phyloP scores from a whole-genome alignment of 2,329 filamentous ascomycete genomes.

The Venturia effusa region DNA sequence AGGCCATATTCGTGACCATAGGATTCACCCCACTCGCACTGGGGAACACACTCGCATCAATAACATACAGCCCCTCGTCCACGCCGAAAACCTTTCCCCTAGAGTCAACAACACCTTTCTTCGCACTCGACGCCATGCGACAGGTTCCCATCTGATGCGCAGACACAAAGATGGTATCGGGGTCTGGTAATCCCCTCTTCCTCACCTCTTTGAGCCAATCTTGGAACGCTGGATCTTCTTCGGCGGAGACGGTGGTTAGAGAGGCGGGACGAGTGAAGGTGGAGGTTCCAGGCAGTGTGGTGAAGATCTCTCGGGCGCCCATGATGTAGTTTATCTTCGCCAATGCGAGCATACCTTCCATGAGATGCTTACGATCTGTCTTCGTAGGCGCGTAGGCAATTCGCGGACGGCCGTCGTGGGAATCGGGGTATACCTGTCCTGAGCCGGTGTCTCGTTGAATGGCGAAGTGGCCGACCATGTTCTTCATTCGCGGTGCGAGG shows the following conservation, averaged over 20 bases:
- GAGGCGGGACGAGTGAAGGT: slow-evolving; percentile 46
- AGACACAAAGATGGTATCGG: slow-evolving; percentile 47
- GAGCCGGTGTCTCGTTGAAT: slow-evolving; percentile 66
- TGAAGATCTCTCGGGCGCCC: slow-evolving; percentile 71
- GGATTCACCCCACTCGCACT: slow-evolving; percentile 71
- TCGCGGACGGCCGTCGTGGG: slow-evolving; percentile 50
- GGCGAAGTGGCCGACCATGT: slow-evolving; percentile 62
- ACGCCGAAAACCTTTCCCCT: slow-evolving; percentile 49
- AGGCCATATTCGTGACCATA: slow-evolving; percentile 68
- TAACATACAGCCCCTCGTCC: slow-evolving; percentile 51
- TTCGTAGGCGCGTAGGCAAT: slow-evolving; percentile 61
- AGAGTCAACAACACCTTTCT: slow-evolving; percentile 33
- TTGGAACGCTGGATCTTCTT: slow-evolving; percentile 36
- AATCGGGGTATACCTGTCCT: slow-evolving; percentile 60
- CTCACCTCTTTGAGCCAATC: slow-evolving; percentile 48
- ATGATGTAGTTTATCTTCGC: slow-evolving; percentile 68
- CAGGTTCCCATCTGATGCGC: slow-evolving; percentile 77
- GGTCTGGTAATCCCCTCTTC: slow-evolving; percentile 38
- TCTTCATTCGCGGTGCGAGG: slow-evolving; percentile 54
- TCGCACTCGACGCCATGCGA: slow-evolving; percentile 49
- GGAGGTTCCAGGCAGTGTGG: slow-evolving; percentile 49
- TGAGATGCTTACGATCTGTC: slow-evolving; percentile 60
- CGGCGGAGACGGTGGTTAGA: slow-evolving; percentile 15
- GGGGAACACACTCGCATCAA: slow-evolving; percentile 66
- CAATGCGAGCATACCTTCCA: slow-evolving; percentile 60